Percentiles rank a stretch among this genome's conserved stretches.
These are phyloP conservation scores for Colletotrichum somersetense DNA, from an alignment of 2,329 filamentous ascomycete genomes.

Conservation along the genomic window DNA sequence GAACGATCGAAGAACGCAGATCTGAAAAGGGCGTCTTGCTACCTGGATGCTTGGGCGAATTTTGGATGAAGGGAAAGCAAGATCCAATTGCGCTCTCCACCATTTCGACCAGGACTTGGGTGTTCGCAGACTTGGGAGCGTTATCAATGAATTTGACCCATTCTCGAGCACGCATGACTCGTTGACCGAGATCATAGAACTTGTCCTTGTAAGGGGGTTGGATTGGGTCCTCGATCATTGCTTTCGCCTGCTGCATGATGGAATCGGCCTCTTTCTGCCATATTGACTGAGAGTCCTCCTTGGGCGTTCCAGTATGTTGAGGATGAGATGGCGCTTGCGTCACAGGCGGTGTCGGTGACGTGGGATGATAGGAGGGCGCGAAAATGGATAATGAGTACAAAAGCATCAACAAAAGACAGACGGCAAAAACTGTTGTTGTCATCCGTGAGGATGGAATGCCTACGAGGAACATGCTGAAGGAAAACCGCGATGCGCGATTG, in stretches of 20 bases:
- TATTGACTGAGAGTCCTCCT: background rate
- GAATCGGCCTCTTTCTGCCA: conserved; percentile 12
- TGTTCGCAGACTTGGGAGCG: conserved; percentile 9
- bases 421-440: too few relatives aligned
- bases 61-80: conserved; percentile 1
- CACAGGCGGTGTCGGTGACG: background rate
- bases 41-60: background rate
- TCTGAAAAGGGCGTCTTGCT: conserved; percentile 42
- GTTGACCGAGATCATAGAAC: conserved; percentile 51
- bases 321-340: conserved; percentile 6
- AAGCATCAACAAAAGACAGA: too few relatives aligned
- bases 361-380: background rate
- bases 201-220: conserved; percentile 46
- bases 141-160: conserved; percentile 39
- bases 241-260: background rate
- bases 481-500: too few relatives aligned
- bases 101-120: background rate
- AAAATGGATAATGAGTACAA: too few relatives aligned
- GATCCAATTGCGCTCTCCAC: conserved; percentile 11
- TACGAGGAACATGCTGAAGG: too few relatives aligned
- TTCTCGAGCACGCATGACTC: conserved; percentile 40
- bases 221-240: conserved; percentile 47
- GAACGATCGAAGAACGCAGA: conserved; percentile 38
- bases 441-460: too few relatives aligned
- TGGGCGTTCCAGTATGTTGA: background rate